Conservation (phyloP, 768 basidiomycete genomes). For the Rhizopogon vinicolor region DNA sequence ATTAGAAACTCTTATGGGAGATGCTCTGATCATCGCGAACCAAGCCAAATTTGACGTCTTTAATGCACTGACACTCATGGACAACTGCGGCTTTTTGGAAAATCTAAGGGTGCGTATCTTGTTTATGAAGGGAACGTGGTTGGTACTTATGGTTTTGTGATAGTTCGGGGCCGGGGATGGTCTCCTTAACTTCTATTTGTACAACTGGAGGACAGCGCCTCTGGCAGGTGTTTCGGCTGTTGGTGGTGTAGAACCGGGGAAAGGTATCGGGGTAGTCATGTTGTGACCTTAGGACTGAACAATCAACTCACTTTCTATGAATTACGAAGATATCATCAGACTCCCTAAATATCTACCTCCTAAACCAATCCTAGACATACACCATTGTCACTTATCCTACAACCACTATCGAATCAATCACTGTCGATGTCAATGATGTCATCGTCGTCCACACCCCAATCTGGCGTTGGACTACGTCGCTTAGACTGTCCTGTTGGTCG, state of each 20-base stretch:
- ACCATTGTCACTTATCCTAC: background rate
- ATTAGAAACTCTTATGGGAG: conserved; percentile 66
- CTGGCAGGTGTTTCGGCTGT: conserved; percentile 65
- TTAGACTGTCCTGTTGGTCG: conserved; percentile 34
- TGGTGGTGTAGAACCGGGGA: conserved; percentile 54
- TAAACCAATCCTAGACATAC: background rate
- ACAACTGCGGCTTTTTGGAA: conserved; percentile 77
- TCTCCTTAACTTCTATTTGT: conserved; percentile 85
- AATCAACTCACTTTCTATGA: background rate
- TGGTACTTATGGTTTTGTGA: background rate
- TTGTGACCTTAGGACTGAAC: conserved; percentile 39
- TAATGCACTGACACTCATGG: conserved; percentile 93
- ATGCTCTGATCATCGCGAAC: conserved; percentile 78
- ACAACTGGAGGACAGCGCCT: conserved; percentile 88
- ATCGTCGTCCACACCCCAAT: conserved; percentile 82
- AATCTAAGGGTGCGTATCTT: conserved; percentile 68
- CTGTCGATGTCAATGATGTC: conserved; percentile 84
- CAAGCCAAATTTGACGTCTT: conserved; percentile 92
- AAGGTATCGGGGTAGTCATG: conserved; percentile 93
- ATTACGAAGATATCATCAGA: background rate
- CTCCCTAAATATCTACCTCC: background rate
- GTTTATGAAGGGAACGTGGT: background rate
- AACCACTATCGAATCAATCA: conserved; percentile 60
- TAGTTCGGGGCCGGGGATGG: conserved; percentile 95
- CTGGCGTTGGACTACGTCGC: conserved; percentile 65